Evolutionary conservation across 202 grass and related monocot species (phyloP).

Genomic region (Zizania palustris): DNA sequence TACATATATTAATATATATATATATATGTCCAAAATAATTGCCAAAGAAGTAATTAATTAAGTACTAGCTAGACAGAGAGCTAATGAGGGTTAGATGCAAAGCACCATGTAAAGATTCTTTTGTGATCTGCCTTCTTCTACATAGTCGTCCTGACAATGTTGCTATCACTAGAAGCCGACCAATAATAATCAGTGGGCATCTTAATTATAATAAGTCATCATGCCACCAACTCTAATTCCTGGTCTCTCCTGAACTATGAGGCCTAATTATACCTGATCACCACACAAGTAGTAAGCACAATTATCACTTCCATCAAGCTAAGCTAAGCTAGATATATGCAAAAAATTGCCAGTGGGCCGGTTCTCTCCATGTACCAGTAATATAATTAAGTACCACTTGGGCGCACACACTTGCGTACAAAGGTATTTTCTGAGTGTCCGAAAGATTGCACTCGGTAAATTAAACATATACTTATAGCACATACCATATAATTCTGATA

Average conservation of each 20-base stretch:
- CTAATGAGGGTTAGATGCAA: conserved; percentile 45
- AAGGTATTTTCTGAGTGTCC: too few species aligned
- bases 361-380: conserved; percentile 35
- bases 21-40: neutral
- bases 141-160: conserved; percentile 40
- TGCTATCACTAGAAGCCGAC: conserved; percentile 46
- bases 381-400: too few species aligned
- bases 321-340: neutral
- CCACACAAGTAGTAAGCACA: conserved; percentile 29
- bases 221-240: conserved; percentile 46
- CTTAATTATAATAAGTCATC: conserved; percentile 44
- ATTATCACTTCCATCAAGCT: conserved; percentile 16
- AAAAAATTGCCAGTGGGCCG: conserved; percentile 36
- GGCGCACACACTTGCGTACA: too few species aligned
- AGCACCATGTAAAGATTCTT: conserved; percentile 45
- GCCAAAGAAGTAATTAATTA: neutral
- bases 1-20: too few species aligned
- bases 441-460: too few species aligned
- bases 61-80: conserved; percentile 19
- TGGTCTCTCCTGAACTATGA: conserved; percentile 29
- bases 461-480: too few species aligned
- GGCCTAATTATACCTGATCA: conserved; percentile 1
- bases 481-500: too few species aligned
- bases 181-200: conserved; percentile 53
- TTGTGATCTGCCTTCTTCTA: conserved; percentile 16